Conservation (phyloP, 148 eudicot species). For the Vaccinium macrocarpon region DNA sequence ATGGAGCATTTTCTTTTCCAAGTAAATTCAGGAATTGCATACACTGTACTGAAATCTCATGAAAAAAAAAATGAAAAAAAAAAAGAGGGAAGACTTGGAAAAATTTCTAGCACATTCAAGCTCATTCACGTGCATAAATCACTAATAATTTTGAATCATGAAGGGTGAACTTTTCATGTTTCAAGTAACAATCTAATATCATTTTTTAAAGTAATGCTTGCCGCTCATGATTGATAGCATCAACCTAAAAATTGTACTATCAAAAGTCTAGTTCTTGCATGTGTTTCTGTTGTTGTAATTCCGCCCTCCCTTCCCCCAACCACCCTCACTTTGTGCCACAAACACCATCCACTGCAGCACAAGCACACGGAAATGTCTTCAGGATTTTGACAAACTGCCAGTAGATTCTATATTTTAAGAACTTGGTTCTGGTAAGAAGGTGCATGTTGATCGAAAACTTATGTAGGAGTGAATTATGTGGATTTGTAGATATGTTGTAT, state of each 20-base stretch:
- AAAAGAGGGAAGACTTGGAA: not conserved
- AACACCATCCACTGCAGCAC: not conserved
- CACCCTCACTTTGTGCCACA: not conserved
- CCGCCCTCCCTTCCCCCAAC: not conserved
- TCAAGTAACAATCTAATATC: not conserved
- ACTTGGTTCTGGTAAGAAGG: not conserved
- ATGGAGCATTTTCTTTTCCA: not conserved
- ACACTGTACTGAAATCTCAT: not conserved
- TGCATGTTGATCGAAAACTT: not conserved
- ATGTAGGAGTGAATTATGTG: not conserved
- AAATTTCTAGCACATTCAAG: not conserved
- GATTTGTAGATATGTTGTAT: not conserved
- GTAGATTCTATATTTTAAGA: not conserved
- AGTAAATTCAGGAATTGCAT: not conserved
- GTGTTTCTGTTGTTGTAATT: not conserved
- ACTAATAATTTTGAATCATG: not conserved
- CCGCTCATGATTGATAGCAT: not conserved
- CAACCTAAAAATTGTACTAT: not conserved
- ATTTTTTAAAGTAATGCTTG: not conserved
- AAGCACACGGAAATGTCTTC: not conserved
- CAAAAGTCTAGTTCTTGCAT: not conserved
- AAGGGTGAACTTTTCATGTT: not conserved
- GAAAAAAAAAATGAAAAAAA: not conserved
- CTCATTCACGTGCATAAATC: not conserved
- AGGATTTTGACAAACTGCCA: not conserved